Evolutionary conservation across 2,329 filamentous ascomycete species (phyloP).

Genomic region (Penicillium paneum): DNA sequence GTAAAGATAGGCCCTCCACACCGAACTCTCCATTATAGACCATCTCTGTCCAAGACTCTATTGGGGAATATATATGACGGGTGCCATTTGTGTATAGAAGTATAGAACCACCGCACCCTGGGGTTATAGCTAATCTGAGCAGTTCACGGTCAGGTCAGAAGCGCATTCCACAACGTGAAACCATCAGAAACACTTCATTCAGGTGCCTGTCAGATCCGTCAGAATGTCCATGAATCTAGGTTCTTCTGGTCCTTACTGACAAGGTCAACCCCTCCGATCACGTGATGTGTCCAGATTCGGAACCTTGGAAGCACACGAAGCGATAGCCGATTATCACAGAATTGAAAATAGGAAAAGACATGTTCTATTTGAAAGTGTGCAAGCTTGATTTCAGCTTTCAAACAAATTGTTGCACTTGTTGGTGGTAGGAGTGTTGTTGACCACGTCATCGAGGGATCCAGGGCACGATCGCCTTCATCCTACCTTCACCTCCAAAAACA

Average conservation of each 20-base stretch:
- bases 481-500: slow-evolving; percentile 4
- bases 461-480: slow-evolving; percentile 5
- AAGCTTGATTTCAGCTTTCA: too few relatives aligned
- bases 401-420: neutral
- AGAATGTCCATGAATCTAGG: slow-evolving; percentile 14
- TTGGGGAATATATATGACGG: neutral
- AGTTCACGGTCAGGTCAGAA: neutral
- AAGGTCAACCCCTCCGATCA: slow-evolving; percentile 16
- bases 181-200: slow-evolving; percentile 6
- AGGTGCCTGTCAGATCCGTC: slow-evolving; percentile 7
- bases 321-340: too few relatives aligned
- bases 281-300: neutral
- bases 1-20: neutral
- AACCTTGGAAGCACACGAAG: neutral
- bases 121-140: neutral
- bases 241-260: slow-evolving; percentile 12
- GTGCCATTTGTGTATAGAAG: neutral
- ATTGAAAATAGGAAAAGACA: neutral
- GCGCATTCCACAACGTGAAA: neutral
- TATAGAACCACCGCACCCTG: accelerated
- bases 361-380: neutral
- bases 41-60: neutral
- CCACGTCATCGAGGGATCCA: slow-evolving; percentile 18
- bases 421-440: neutral
- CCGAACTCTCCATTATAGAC: too few relatives aligned